These are phyloP conservation scores for Orbilia ellipsospora DNA, from an alignment of 2,329 filamentous ascomycete genomes.

Conservation along the genomic window DNA sequence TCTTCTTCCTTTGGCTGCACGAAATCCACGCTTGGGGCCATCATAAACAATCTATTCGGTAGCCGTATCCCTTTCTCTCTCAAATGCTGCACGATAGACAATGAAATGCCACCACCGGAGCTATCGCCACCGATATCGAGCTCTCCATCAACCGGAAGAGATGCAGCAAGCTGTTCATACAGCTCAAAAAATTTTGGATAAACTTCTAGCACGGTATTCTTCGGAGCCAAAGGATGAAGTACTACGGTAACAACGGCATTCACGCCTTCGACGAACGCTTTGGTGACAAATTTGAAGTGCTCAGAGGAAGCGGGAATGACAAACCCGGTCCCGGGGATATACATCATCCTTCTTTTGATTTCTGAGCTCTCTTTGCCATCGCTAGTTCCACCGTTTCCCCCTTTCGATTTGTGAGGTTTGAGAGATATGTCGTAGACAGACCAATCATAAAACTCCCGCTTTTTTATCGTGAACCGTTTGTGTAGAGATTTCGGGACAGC, in stretches of 20 bases:
- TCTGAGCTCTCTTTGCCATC: neutral
- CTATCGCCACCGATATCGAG: slow-evolving; percentile 41
- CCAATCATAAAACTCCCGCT: slow-evolving; percentile 35
- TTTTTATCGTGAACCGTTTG: slow-evolving; percentile 6
- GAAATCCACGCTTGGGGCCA: slow-evolving; percentile 44
- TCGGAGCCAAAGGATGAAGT: slow-evolving; percentile 36
- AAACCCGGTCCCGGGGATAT: slow-evolving; percentile 42
- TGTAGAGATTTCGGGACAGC: slow-evolving; percentile 22
- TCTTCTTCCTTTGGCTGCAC: slow-evolving; percentile 27
- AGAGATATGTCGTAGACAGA: slow-evolving; percentile 33
- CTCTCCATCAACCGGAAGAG: slow-evolving; percentile 16
- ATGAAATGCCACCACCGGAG: slow-evolving; percentile 32
- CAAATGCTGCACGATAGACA: slow-evolving; percentile 32
- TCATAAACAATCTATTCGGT: slow-evolving; percentile 31
- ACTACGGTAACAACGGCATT: slow-evolving; percentile 26
- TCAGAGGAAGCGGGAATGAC: slow-evolving; percentile 25
- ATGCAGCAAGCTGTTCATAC: slow-evolving; percentile 20
- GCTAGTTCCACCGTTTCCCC: neutral
- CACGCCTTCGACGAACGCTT: slow-evolving; percentile 4
- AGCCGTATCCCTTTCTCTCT: slow-evolving; percentile 5
- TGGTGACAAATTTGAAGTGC: slow-evolving; percentile 40
- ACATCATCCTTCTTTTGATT: slow-evolving; percentile 26
- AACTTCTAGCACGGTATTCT: slow-evolving; percentile 20
- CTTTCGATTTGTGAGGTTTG: slow-evolving; percentile 11
- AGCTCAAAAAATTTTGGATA: slow-evolving; percentile 44